Base-by-base conservation (phyloP, 352 stramenopile species). In the Globisporangium heterothallicum region DNA sequence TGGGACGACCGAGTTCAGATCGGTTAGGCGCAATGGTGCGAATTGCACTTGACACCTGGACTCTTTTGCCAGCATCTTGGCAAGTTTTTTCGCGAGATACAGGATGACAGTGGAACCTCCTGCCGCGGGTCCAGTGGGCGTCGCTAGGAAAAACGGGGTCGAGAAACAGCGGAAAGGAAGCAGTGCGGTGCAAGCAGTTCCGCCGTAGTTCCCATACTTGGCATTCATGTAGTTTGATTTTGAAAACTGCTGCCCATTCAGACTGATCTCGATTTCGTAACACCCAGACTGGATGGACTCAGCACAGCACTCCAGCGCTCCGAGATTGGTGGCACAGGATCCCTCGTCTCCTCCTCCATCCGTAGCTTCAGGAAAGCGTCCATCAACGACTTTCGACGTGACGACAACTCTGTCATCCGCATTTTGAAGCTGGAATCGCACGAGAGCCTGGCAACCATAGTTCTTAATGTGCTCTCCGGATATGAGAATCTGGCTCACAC, bases 181-280 rank as follows among this genome's bases (percentile, higher is more conserved):
- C 1, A 87, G 48, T 3, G 74, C 64, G 0, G 78, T 85, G 42
- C 76, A 87, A 1, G 70, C 63, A 0, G 70, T 67, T 25, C 78
- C 74, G 30, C 74, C 84, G 38, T 86, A 84, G 47, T 86, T 89
- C 10, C 62, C 78, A 47, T 72, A 82, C 19, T 54, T 67, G 44
- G 78, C 79, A 16, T 57, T 64, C 65, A 86, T 79, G 43, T 76
- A 89, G 14, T 68, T 72, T 13, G 72, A 83, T 3, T 36, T 53
- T 0, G 74, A 77, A 24, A 84, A 89, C 30, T 87, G 78, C 42
- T 89, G 75, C 0, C 68, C 65, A 45, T 89, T 89, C 2, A 89
- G 56, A 61, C 74, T 89, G 10, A 86, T 46, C 30, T 87, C 73
- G 4, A 87, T 53, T 45, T 86, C 76, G 51, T 82, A 89, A 30